phyloP scores from a whole-genome alignment of 2,329 filamentous ascomycete species.

The Colletotrichum sp. region DNA sequence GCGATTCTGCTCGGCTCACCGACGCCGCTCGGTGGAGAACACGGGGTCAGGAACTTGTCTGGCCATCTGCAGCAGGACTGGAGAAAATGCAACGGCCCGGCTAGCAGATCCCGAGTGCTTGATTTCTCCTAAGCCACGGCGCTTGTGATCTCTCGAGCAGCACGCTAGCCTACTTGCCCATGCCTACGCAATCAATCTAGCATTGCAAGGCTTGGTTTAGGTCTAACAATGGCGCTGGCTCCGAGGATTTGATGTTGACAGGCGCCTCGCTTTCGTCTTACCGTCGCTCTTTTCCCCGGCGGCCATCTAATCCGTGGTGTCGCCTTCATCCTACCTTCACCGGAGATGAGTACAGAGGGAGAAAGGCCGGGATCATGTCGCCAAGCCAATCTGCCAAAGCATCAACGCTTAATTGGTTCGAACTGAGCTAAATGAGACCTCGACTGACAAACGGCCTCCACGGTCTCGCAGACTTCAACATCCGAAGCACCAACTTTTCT shows the following conservation, averaged over 20 bases:
- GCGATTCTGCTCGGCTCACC: not conserved
- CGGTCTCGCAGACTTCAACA: slow-evolving; percentile 4
- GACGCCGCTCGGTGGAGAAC: slow-evolving; percentile 6
- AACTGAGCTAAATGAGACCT: not conserved
- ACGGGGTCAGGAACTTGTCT: not conserved
- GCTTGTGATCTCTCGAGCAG: not conserved
- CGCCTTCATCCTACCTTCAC: not conserved
- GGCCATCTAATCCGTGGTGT: not conserved
- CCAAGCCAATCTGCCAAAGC: not conserved
- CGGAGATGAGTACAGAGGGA: not conserved
- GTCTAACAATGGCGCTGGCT: not conserved
- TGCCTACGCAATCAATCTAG: not conserved
- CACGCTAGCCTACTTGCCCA: not conserved
- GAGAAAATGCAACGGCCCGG: slow-evolving; percentile 9
- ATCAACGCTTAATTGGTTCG: not conserved
- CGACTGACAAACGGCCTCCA: not conserved
- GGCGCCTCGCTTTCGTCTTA: slow-evolving; percentile 3
- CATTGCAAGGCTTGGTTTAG: not conserved
- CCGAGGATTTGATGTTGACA: not conserved
- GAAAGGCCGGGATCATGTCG: not conserved
- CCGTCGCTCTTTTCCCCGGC: not conserved
- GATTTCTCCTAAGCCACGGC: not conserved
- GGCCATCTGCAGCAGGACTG: not conserved
- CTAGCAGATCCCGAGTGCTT: slow-evolving; percentile 7
- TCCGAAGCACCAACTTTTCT: not conserved